A percentile compares a stretch with the other conserved stretches of the same genome.
Evolutionary conservation across 331 rosid species (phyloP).

Genomic region (Stylosanthes scabra): DNA sequence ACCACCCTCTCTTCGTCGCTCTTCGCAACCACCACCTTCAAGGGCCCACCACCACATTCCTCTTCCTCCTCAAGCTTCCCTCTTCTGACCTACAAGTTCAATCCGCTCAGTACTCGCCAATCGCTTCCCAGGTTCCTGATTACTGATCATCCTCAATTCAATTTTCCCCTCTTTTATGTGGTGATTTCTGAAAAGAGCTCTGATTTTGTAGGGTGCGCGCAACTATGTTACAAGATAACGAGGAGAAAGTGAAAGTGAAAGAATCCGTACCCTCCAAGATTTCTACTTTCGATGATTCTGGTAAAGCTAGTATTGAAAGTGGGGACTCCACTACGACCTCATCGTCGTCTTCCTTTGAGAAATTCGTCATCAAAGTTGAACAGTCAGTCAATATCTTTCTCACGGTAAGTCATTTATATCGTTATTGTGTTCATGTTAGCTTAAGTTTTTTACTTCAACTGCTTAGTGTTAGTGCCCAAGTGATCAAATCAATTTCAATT

Average conservation of each 20-base stretch:
- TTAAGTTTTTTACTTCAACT: background rate
- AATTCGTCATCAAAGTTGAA: constrained; percentile 69
- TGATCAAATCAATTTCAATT: background rate
- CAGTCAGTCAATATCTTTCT: constrained; percentile 80
- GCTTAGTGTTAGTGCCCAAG: background rate
- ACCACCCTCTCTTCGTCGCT: constrained; percentile 47
- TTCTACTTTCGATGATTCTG: constrained; percentile 48
- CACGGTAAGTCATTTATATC: constrained; percentile 64
- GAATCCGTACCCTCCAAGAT: constrained; percentile 64
- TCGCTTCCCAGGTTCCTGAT: constrained; percentile 52
- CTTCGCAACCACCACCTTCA: constrained; percentile 31
- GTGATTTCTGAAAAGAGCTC: background rate
- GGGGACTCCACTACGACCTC: constrained; percentile 36
- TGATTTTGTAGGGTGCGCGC: constrained; percentile 58
- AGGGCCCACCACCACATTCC: constrained; percentile 29
- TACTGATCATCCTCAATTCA: background rate
- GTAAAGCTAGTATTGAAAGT: constrained; percentile 21
- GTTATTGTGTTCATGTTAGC: background rate
- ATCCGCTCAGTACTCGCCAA: constrained; percentile 39
- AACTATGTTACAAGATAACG: constrained; percentile 66
- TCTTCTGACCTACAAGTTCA: background rate
- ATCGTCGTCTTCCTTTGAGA: constrained; percentile 61
- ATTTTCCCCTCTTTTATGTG: background rate
- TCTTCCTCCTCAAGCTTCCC: constrained; percentile 32
- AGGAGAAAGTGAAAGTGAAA: constrained; percentile 63